Evolutionary conservation across 2,329 filamentous ascomycete species (phyloP).

Genomic region (Colletotrichum sp.): DNA sequence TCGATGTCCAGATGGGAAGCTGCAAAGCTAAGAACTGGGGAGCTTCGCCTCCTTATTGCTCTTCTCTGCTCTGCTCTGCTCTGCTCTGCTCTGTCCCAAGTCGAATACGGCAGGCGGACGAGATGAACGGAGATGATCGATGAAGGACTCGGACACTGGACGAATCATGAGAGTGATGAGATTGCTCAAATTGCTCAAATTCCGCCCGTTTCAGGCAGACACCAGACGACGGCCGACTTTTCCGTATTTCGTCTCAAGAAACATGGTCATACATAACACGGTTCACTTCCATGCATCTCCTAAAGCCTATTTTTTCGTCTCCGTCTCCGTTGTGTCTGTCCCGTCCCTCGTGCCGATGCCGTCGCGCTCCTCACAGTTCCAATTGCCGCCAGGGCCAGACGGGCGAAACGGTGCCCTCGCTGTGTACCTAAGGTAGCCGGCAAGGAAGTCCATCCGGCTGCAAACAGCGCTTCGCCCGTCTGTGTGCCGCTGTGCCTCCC

Average conservation of each 20-base stretch:
- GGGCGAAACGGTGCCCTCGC: neutral
- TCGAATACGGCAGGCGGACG: neutral
- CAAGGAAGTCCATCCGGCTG: neutral
- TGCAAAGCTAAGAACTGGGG: neutral
- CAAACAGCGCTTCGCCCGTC: conserved; percentile 1
- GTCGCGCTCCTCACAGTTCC: neutral
- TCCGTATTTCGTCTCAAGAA: neutral
- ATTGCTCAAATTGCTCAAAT: conserved; percentile 4
- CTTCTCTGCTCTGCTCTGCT: neutral
- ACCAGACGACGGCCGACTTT: conserved; percentile 7
- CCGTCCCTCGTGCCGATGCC: neutral
- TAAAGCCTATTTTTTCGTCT: neutral
- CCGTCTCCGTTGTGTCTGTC: neutral
- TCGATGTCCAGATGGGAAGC: neutral
- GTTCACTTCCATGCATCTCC: neutral
- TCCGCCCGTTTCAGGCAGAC: conserved; percentile 8
- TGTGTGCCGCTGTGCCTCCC: neutral
- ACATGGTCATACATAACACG: neutral
- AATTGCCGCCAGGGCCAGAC: neutral
- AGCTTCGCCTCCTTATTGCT: neutral
- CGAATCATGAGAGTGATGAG: neutral
- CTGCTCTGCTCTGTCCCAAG: neutral
- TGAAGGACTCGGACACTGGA: neutral
- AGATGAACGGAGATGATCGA: neutral
- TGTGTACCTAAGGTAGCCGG: neutral